Base-by-base conservation (phyloP, 1,139 yeast species). In the Hyphopichia buzzinii region DNA sequence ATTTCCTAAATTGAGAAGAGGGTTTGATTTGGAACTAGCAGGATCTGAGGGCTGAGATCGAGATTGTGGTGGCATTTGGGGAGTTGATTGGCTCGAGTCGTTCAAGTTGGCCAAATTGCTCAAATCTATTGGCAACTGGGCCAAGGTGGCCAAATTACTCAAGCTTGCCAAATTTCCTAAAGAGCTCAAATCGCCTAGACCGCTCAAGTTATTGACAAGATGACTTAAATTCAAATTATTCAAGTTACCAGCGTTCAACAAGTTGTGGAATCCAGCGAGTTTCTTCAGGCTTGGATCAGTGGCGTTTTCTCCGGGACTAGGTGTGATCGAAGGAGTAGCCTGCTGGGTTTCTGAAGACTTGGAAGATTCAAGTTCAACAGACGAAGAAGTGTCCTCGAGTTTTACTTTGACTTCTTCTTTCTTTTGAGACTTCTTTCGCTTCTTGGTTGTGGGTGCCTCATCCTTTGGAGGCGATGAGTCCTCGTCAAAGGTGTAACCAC, bases 401-500 rank as follows among this genome's bases (percentile, higher is more conserved):
- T 15, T 11, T 5, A 21, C 22, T 5, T 13, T 6, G 12, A 15
- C 15, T 14, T 11, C 17, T 11, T 21, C 22, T 21, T 11, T 24
- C 15, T 24, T 30, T 10, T n/a, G 24, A 11, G 12, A 6, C 17
- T n/a, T 12, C n/a, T 15, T 15, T 4, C 19, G 12, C 16, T 17
- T 17, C 31, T 29, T 29, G 24, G 17, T 29, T 8, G 29, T n/a
- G 17, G 29, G 29, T 13, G 13, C 16, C n/a, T 17, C 24, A 3
- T 3, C 14, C 15, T n/a, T 17, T 4, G 25, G 31, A 8, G 30
- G 30, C 12, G 30, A 16, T n/a, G 25, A 17, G 8, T 29, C 21
- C 3, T 17, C 33, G 24, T 43, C 49, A 13, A 44, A 31, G 5
- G 67, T 48, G 49, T 83, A 84, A 0, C 81, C 75, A 64, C 97